These are phyloP conservation scores for Leishmania martiniquensis DNA, from an alignment of 208 protist genomes.

Conservation along the genomic window DNA sequence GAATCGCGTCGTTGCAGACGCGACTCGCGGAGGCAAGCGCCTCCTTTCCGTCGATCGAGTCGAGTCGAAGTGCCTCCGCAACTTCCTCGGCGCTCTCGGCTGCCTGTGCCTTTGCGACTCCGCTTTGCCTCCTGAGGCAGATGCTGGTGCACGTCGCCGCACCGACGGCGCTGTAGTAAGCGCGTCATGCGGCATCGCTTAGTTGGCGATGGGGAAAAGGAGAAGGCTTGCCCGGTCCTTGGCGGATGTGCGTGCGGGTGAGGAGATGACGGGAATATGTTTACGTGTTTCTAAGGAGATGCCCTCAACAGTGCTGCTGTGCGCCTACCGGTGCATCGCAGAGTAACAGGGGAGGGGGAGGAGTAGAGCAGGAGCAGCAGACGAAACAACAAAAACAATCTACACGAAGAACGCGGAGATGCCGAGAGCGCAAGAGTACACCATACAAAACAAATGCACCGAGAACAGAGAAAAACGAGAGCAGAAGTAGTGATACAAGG, in stretches of 20 bases:
- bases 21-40: background rate
- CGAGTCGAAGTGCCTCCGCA: background rate
- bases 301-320: too few relatives aligned
- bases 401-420: too few relatives aligned
- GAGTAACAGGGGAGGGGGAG: too few relatives aligned
- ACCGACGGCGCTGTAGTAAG: background rate
- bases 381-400: too few relatives aligned
- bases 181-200: background rate
- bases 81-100: background rate
- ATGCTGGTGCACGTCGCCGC: background rate
- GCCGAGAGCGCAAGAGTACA: too few relatives aligned
- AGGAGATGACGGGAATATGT: background rate
- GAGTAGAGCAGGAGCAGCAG: background rate
- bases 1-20: background rate
- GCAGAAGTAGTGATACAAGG: too few relatives aligned
- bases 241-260: background rate
- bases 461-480: too few relatives aligned
- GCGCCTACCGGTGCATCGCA: too few relatives aligned
- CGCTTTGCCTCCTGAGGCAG: background rate
- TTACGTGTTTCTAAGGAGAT: too few relatives aligned
- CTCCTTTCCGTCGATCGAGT: background rate
- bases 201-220: background rate
- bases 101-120: background rate
- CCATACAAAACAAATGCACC: too few relatives aligned
- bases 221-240: background rate